These are phyloP conservation scores for Cladosporium velox DNA, from an alignment of 2,329 filamentous ascomycete species.

Conservation along the genomic window DNA sequence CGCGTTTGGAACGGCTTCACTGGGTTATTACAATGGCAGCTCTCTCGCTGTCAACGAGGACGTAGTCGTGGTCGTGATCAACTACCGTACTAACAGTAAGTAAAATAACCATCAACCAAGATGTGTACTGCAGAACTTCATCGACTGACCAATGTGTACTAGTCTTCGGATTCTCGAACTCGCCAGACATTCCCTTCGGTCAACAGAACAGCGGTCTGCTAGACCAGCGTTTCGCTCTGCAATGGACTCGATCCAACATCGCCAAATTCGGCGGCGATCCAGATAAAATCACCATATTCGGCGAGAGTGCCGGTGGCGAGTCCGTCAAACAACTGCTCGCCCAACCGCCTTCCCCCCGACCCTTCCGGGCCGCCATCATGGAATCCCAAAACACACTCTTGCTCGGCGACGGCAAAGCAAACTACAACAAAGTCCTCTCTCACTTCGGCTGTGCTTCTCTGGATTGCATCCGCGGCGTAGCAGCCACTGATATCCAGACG, in stretches of 20 bases:
- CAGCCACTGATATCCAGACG: neutral
- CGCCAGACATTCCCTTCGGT: neutral
- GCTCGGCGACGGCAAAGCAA: neutral
- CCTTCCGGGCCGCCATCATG: neutral
- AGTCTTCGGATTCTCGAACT: neutral
- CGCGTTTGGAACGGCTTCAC: constrained; percentile 1
- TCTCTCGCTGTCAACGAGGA: constrained; percentile 42
- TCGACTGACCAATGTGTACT: neutral
- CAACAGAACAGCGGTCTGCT: neutral
- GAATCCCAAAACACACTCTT: neutral
- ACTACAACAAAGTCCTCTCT: neutral
- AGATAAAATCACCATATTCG: constrained; percentile 29
- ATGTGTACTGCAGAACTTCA: neutral
- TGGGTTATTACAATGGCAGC: constrained; percentile 6
- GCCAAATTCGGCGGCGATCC: constrained; percentile 46
- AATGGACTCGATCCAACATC: neutral
- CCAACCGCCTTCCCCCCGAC: neutral
- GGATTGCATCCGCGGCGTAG: neutral
- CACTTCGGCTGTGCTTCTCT: neutral
- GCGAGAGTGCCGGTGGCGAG: constrained; percentile 39
- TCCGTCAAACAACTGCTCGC: constrained; percentile 43
- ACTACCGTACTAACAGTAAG: constrained; percentile 43
- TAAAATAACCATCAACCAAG: constrained; percentile 34
- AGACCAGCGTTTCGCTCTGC: neutral
- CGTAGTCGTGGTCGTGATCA: constrained; percentile 36